phyloP scores from a whole-genome alignment of 805 yeast genomes.

The Ogataea allantospora region DNA sequence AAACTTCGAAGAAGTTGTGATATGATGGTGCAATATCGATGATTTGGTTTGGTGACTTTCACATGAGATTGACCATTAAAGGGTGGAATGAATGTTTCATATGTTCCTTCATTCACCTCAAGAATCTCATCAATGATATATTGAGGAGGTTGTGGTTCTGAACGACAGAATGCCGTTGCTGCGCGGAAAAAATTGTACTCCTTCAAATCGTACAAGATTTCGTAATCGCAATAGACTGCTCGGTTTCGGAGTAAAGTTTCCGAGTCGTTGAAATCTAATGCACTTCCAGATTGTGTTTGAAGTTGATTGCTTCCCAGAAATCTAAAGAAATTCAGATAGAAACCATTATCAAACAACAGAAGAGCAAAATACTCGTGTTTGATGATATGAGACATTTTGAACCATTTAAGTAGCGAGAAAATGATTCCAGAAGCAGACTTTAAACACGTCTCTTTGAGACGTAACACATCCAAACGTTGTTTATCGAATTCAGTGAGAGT shows the following conservation, averaged over 20 bases:
- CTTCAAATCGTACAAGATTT: slow-evolving; percentile 23
- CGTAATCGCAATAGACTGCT: slow-evolving; percentile 34
- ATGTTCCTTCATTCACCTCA: slow-evolving; percentile 13
- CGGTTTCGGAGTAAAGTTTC: slow-evolving; percentile 29
- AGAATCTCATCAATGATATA: slow-evolving; percentile 19
- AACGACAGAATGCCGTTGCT: slow-evolving; percentile 16
- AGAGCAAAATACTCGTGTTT: slow-evolving; percentile 75
- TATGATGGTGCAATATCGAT: slow-evolving; percentile 46
- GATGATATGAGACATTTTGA: slow-evolving; percentile 70
- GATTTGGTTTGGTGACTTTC: slow-evolving; percentile 27
- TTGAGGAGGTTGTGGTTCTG: slow-evolving; percentile 10
- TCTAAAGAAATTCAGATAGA: slow-evolving; percentile 38
- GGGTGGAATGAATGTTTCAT: slow-evolving; percentile 28
- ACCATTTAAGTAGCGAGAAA: slow-evolving; percentile 65
- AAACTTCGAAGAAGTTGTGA: slow-evolving; percentile 53
- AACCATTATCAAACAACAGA: slow-evolving; percentile 72
- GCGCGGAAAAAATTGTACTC: slow-evolving; percentile 30
- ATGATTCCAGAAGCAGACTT: slow-evolving; percentile 59
- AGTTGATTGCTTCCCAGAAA: slow-evolving; percentile 31
- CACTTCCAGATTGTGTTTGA: slow-evolving; percentile 25
- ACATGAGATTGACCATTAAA: slow-evolving; percentile 28
- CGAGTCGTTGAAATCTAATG: slow-evolving; percentile 29
- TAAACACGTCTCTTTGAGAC: slow-evolving; percentile 61
- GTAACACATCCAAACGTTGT: slow-evolving; percentile 51
- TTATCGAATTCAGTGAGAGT: slow-evolving; percentile 25